A percentile compares a stretch with the other conserved stretches of the same genome.
Conservation (phyloP, 2,329 filamentous ascomycete genomes). For the Aspergillus texensis region DNA sequence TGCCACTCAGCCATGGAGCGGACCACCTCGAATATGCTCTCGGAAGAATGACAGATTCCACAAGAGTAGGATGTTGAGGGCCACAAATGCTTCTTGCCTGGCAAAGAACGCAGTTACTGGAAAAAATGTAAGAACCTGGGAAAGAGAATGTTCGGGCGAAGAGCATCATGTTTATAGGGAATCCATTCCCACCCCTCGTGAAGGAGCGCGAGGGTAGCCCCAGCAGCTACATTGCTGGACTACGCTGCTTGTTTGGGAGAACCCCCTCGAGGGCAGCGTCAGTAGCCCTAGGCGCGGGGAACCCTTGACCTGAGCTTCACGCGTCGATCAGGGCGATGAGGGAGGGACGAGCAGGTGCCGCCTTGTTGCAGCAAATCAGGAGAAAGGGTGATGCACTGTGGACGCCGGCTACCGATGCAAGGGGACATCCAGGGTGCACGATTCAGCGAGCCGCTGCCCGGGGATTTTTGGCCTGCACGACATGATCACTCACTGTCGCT, state of each 20-base stretch:
- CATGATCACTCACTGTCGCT: slow-evolving; percentile 22
- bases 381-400: slow-evolving; percentile 35
- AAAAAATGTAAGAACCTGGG: slow-evolving; percentile 47
- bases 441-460: slow-evolving; percentile 40
- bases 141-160: slow-evolving; percentile 49
- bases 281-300: slow-evolving; percentile 33
- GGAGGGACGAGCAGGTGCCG: slow-evolving; percentile 29
- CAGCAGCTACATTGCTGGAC: slow-evolving; percentile 39
- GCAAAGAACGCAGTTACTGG: slow-evolving; percentile 42
- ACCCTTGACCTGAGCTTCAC: slow-evolving; percentile 31
- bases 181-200: slow-evolving; percentile 32
- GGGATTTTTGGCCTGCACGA: slow-evolving; percentile 36
- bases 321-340: slow-evolving; percentile 36
- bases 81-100: slow-evolving; percentile 42
- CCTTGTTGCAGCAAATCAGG: slow-evolving; percentile 44
- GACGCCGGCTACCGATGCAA: slow-evolving; percentile 35
- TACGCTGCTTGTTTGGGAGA: slow-evolving; percentile 37
- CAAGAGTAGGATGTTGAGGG: slow-evolving; percentile 33
- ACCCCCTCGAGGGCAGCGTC: slow-evolving; percentile 42
- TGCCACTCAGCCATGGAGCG: slow-evolving; percentile 46
- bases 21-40: slow-evolving; percentile 37
- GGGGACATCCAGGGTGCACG: slow-evolving; percentile 36
- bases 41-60: slow-evolving; percentile 47
- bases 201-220: slow-evolving; percentile 33
- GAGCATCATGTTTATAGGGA: slow-evolving; percentile 46